Conservation (phyloP, 192 early-diverging fungal species). For the Helicostylum pulchrum region DNA sequence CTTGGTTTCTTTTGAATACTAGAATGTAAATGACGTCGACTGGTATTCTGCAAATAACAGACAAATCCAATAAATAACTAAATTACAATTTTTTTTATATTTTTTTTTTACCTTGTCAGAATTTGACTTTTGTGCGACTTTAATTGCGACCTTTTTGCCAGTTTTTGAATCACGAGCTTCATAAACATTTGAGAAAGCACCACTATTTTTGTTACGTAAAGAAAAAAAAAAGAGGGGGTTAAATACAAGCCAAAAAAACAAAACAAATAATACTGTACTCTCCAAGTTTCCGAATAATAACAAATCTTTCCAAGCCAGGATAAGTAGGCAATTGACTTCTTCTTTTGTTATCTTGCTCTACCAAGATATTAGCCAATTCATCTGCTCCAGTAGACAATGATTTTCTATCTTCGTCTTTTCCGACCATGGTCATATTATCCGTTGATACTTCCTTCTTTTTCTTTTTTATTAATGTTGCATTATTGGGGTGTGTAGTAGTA, state of each 20-base stretch:
- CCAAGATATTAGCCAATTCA: neutral
- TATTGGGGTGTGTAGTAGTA: no score
- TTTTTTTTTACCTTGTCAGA: slow-evolving; percentile 58
- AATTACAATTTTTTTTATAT: no score
- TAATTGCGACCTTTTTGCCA: slow-evolving; percentile 76
- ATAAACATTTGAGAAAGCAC: slow-evolving; percentile 86
- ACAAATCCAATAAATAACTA: neutral
- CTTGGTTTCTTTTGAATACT: slow-evolving; percentile 19
- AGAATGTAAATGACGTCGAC: slow-evolving; percentile 13
- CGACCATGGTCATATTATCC: no score
- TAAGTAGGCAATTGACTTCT: slow-evolving; percentile 28
- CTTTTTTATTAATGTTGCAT: no score
- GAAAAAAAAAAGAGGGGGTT: neutral
- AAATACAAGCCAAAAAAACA: neutral
- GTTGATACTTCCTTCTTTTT: no score
- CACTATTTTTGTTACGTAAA: slow-evolving; percentile 42
- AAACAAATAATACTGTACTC: slow-evolving; percentile 47
- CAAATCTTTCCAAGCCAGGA: slow-evolving; percentile 57
- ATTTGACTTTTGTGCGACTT: slow-evolving; percentile 75
- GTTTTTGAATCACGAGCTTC: slow-evolving; percentile 60
- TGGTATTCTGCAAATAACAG: neutral
- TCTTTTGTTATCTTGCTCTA: slow-evolving; percentile 18
- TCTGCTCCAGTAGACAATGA: neutral
- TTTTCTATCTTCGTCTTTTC: neutral
- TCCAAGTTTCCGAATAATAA: slow-evolving; percentile 61